Base-by-base conservation (phyloP, 345 rosid genomes). In the Hirschfeldia incana region DNA sequence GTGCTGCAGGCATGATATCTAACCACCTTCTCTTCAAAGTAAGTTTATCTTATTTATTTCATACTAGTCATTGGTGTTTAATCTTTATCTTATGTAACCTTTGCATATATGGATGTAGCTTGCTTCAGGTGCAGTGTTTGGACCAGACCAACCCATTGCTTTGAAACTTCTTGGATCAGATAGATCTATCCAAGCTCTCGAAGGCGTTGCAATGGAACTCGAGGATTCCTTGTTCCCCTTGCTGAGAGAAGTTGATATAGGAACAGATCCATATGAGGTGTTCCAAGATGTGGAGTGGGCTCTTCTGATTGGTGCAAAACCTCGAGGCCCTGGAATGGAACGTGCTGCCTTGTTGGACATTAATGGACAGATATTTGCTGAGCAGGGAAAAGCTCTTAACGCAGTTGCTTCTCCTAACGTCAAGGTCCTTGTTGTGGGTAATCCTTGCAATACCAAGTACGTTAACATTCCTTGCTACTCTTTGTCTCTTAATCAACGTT, bases 171-270 rank as follows among this genome's bases (percentile, higher is more conserved):
- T 95, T 81, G 99, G 99, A 78, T 95, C 98, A 21, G 97, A 91
- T 76, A 95, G 94, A 74, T 95, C 99, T 59, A 58, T 88, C 32
- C 91, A 90, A 82, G 99, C 99, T 80, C 97, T 95, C 39, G 99
- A 95, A 93, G 99, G 99, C 87, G 99, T 95, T 55, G 99, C 99
- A 17, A 95, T 95, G 99, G 99, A 95, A 29, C 90, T 95, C 33
- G 99, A 95, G 89, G 99, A 95, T 87, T 95, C 96, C 0, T 85
- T 95, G 87, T 95, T 84, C 75, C 99, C 99, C 2, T 76, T 95
- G 83, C 77, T 95, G 89, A 90, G 97, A 84, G 97, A 95, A 83
- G 99, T 95, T 76, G 86, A 81, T 64, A 93, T 95, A 21, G 92
- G 99, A 72, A 91, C 89, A 42, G 70, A 89, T 80, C 85, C 99